Conservation (phyloP, 495 filamentous ascomycete species). For the Glarea lozoyensis region DNA sequence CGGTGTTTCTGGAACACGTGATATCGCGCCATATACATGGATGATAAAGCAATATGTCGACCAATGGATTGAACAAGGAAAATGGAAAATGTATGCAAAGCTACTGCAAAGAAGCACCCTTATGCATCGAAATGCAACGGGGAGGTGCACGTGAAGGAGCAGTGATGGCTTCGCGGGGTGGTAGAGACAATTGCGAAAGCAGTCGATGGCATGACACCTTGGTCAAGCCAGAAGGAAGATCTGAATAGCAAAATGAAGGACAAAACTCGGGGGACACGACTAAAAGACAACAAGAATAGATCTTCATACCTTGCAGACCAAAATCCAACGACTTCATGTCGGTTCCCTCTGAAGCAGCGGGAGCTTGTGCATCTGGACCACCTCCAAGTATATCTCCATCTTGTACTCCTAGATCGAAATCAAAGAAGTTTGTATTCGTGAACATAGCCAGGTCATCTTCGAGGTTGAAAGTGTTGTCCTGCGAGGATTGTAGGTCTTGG, state of each 20-base stretch:
- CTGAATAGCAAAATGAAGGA: no score
- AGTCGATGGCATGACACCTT: neutral
- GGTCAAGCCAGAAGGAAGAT: neutral
- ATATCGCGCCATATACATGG: conserved; percentile 11
- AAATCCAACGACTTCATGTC: conserved; percentile 24
- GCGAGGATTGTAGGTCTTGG: conserved; percentile 47
- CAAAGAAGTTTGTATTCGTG: conserved; percentile 90
- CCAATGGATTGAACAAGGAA: neutral
- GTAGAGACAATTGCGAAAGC: no score
- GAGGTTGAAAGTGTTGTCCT: conserved; percentile 52
- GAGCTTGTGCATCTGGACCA: conserved; percentile 1
- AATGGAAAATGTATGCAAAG: conserved; percentile 1
- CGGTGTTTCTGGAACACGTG: no score
- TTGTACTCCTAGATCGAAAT: conserved; percentile 64
- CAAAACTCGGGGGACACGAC: no score
- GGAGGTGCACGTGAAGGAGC: neutral
- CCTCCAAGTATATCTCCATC: conserved; percentile 24
- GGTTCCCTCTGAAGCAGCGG: conserved; percentile 25
- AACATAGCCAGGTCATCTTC: conserved; percentile 79
- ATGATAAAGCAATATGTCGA: conserved; percentile 1
- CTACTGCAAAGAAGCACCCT: neutral
- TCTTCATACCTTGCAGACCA: conserved; percentile 7
- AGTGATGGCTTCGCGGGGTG: no score
- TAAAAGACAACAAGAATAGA: neutral
- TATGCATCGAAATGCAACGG: neutral